Base-by-base conservation (phyloP, 2,329 filamentous ascomycete species). In the Zymoseptoria pseudotritici region DNA sequence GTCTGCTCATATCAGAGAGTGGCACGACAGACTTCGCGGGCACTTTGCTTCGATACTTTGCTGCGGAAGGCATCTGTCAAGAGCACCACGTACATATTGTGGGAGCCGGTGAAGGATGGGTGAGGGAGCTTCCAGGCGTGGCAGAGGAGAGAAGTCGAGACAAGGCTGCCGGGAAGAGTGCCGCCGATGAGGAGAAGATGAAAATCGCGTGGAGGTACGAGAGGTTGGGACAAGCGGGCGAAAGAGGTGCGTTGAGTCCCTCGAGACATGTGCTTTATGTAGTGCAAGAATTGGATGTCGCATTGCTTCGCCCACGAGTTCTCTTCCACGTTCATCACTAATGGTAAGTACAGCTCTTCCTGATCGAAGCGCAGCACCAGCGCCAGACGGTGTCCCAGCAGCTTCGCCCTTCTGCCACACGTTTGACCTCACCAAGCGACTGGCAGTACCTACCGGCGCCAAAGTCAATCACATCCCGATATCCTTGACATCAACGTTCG, bases 201-300 rank as follows among this genome's bases (percentile, higher is more conserved):
- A 97, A 96, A 78, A 99, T 99, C 78, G 94, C 94, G 3, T 99
- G 94, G 94, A 83, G 94, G 73, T 99, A 99, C 76, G 92, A 97
- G 75, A 83, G 86, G 36, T 75, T 97, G 57, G 88, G 89, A 17
- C 87, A 88, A 65, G 86, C 86, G 67, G 85, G 85, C 50, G 81
- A 80, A 56, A 74, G 85, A 86, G 86, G 87, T 88, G 80, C 75
- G 82, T 71, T 46, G 53, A 36, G 50, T 57, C 21, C 42, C 20
- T 21, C 13, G 31, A 61, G 65, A 62, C 50, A 49, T 62, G 65
- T 46, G 36, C 36, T 17, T 26, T 55, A 29, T 8, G 29, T 56
- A 62, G 56, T 56, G 59, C 29, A n/a, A 56, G n/a, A 24, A 29
- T 26, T 21, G 10, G 26, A 54, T 17, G 29, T 19, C 10, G 29